Percentiles rank a stretch among this genome's conserved stretches.
These are phyloP conservation scores for Chionographis japonica DNA, from an alignment of 106 monocot species.

Conservation along the genomic window DNA sequence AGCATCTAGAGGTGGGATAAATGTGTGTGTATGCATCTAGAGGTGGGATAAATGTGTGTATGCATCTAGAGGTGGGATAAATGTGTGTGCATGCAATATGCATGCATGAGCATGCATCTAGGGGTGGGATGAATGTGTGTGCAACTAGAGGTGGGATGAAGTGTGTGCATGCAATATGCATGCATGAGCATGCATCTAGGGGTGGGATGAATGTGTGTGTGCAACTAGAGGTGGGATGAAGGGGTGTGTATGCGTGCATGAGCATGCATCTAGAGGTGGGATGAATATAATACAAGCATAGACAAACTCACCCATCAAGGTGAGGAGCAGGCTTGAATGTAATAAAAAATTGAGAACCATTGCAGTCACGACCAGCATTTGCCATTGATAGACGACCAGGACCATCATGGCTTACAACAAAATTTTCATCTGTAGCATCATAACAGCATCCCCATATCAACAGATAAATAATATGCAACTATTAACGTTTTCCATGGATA, in stretches of 20 bases:
- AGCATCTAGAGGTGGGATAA: no score
- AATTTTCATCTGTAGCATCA: slow-evolving; percentile 70
- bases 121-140: no score
- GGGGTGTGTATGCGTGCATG: neutral
- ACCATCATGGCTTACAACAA: slow-evolving; percentile 66
- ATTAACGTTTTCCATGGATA: no score
- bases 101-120: neutral
- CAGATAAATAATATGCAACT: neutral
- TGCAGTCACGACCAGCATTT: slow-evolving; percentile 78
- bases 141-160: no score
- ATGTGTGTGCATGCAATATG: no score
- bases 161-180: no score
- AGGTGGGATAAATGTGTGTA: neutral
- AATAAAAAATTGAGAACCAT: no score
- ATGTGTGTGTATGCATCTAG: neutral
- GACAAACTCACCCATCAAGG: slow-evolving; percentile 75
- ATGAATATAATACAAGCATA: no score
- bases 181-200: no score
- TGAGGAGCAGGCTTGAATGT: slow-evolving; percentile 44
- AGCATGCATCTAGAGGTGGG: neutral
- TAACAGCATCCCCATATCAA: neutral
- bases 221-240: no score
- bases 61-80: neutral
- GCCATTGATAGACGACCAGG: slow-evolving; percentile 91
- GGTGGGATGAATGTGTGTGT: no score